Base-by-base conservation (phyloP, 352 stramenopile genomes). In the Phytophthora constricta region DNA sequence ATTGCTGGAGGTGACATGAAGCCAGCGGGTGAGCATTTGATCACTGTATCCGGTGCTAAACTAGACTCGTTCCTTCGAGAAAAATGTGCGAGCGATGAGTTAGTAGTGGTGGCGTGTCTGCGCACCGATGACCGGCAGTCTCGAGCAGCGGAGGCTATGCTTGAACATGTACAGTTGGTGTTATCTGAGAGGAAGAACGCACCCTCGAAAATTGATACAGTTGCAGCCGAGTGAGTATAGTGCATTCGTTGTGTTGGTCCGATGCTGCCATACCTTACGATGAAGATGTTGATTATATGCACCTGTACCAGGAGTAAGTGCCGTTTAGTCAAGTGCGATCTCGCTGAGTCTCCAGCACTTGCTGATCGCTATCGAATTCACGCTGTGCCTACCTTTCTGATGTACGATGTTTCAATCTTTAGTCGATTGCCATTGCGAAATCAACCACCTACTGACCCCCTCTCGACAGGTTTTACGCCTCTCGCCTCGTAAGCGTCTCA, bases 51-150 rank as follows among this genome's bases (percentile, higher is more conserved):
- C 0, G 82, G 79, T 4, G 53, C 62, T 8, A 76, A 78, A 39
- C 75, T 96, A 9, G 75, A 90, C 46, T 49, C 37, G 4, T 87
- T 87, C 28, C 49, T 96, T n/a, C 67, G 55, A 5, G 67, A 85
- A 16, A 46, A 55, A 19, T 74, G 63, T 17, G 31, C 26, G 2
- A 67, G 65, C 11, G 79, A 93, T 19, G 56, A 89, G 13, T 64
- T 95, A 22, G 76, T 92, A 3, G 77, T 92, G 10, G 70, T 95
- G 5, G 81, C 84, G 17, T 95, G 87, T 47, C 58, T 93, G 26
- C 81, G 87, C 10, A 39, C 70, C 2, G 87, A 95, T 52, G 86
- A 94, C 64, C 64, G 52, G 10, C 81, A 85, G 51, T 91, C 83
- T 7, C 74, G 83, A 14, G 50, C 74, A 5, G 77, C 77, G 4